These are phyloP conservation scores for Populus hybrid DNA, from an alignment of 441 rosid species.

Conservation along the genomic window DNA sequence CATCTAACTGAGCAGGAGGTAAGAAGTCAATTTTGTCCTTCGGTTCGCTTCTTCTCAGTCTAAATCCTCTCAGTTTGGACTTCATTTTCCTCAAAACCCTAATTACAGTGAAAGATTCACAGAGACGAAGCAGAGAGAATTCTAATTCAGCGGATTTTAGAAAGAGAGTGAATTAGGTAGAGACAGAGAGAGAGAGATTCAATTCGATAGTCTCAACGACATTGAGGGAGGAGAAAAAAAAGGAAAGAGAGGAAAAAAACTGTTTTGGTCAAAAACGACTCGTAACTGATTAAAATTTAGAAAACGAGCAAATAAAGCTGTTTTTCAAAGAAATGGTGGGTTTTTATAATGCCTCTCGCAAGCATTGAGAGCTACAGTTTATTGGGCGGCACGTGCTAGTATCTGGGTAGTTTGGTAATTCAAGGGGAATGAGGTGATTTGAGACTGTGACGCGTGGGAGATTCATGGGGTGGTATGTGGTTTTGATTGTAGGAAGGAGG, in stretches of 20 bases:
- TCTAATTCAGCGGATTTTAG: background rate
- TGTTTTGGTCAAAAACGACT: conserved; percentile 32
- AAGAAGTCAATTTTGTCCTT: conserved; percentile 64
- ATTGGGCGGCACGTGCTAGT: background rate
- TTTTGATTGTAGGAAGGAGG: too few relatives aligned
- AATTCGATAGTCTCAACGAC: conserved; percentile 41
- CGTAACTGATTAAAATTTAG: conserved; percentile 20
- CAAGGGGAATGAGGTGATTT: background rate
- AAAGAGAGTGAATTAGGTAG: background rate
- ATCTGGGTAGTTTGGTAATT: background rate
- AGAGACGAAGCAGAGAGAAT: background rate
- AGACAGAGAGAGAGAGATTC: conserved; percentile 31
- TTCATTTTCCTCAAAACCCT: conserved; percentile 56
- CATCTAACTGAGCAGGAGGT: conserved; percentile 57
- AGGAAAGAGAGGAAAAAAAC: background rate
- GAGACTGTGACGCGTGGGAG: conserved; percentile 23
- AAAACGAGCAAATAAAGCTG: background rate
- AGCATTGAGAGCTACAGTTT: background rate
- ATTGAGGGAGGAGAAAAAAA: conserved; percentile 22
- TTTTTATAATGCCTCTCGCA: background rate
- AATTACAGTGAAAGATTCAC: background rate
- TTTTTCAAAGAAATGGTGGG: background rate
- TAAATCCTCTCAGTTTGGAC: conserved; percentile 68
- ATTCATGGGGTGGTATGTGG: background rate
- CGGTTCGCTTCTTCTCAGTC: conserved; percentile 64